Evolutionary conservation across 2,329 filamentous ascomycete genomes (phyloP), one percentile per base, ranked within the genome.

Genomic region (Fusarium sublunatum): DNA sequence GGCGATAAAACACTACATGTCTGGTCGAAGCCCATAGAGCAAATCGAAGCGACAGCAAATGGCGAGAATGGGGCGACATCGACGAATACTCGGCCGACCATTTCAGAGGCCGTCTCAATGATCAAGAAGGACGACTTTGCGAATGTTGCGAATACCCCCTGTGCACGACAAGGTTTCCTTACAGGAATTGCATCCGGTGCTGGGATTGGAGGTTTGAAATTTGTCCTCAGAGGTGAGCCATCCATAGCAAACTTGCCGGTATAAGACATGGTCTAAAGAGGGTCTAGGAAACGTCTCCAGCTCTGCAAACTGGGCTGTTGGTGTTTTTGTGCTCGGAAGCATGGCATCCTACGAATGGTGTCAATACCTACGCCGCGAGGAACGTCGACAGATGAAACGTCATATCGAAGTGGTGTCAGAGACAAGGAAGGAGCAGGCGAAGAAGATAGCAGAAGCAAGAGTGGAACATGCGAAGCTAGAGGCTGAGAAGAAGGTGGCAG

Each of bases 251-350:
- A 44, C 25, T 32, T 35, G 34, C 11, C 7, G 36, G 24, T 34
- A 42, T 32, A 9, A 26, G 26, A 19, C 44, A 40, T 29, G 34
- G 46, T 36, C 64, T 70, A 51, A 71, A 39, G 25, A 25, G 29
- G 39, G 7, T 36, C 5, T n/a, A 77, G 76, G 75, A 28, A 76
- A 73, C 32, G 68, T 71, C 3, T 48, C 65, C 22, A 75, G 85
- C 70, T 87, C 91, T 1, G 88, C 90, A 32, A 96, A 96, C 72
- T 96, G 91, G 91, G 93, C 92, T 0, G 92, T 95, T 6, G 91
- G 88, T 7, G 83, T 87, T 32, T 96, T 95, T 74, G 81, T 89
- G 24, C 73, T 90, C 19, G 85, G 85, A 7, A 88, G 90, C n/a
- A 81, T 90, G 42, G 83, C 84, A 28, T 89, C 89, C 46, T 95